These are phyloP conservation scores for Gleditsia sinensis DNA, from an alignment of 306 rosid genomes.

Conservation along the genomic window DNA sequence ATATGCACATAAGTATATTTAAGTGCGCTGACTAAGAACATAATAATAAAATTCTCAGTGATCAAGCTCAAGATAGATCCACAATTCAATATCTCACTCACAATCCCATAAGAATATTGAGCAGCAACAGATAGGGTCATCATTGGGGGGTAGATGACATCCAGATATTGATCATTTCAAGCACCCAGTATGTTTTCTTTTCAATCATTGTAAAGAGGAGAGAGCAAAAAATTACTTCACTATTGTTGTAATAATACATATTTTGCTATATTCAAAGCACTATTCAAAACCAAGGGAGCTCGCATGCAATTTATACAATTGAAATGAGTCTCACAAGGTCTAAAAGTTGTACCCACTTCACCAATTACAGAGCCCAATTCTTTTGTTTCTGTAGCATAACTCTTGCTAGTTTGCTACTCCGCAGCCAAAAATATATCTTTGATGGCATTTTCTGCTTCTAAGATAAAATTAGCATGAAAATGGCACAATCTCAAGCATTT, in stretches of 20 bases:
- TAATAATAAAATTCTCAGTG: background rate
- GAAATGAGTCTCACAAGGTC: background rate
- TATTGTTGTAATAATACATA: background rate
- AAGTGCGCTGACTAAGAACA: conserved; percentile 4
- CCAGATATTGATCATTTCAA: conserved; percentile 7
- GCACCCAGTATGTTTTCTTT: background rate
- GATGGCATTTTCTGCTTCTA: too few species aligned
- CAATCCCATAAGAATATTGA: background rate
- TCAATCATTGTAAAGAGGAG: background rate
- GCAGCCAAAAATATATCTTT: background rate
- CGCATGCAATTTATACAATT: background rate
- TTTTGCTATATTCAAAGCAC: background rate
- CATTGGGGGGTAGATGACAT: background rate
- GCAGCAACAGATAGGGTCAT: background rate
- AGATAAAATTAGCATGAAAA: background rate
- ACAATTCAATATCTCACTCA: background rate
- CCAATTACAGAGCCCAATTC: background rate
- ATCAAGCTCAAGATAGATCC: conserved; percentile 17
- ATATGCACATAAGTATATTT: conserved; percentile 22
- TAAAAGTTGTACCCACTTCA: background rate
- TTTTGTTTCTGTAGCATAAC: background rate
- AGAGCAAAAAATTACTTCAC: background rate
- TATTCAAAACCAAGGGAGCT: background rate
- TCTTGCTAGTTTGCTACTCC: background rate
- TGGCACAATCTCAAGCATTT: background rate